Conservation (phyloP, 2,329 filamentous ascomycete genomes). For the Pseudofabraea citricarpa region DNA sequence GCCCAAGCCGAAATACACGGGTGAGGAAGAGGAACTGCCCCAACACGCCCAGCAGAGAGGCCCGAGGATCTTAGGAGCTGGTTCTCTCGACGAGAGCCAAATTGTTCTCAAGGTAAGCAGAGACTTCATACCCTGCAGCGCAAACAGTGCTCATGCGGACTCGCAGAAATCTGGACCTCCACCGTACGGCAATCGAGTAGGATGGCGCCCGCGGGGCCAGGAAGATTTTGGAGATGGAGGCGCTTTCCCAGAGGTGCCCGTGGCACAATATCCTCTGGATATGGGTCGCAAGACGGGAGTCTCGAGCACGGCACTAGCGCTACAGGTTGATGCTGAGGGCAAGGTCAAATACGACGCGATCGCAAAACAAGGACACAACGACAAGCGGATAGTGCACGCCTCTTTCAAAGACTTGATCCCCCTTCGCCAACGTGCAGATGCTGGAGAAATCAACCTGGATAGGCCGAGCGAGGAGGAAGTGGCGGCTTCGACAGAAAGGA, state of each 20-base stretch:
- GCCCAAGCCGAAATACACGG: slow-evolving; percentile 86
- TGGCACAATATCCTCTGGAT: slow-evolving; percentile 92
- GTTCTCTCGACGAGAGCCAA: slow-evolving; percentile 79
- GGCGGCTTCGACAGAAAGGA: slow-evolving; percentile 77
- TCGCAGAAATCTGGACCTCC: slow-evolving; percentile 73
- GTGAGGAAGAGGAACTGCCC: slow-evolving; percentile 79
- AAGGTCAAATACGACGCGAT: slow-evolving; percentile 97
- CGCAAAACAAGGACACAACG: slow-evolving; percentile 80
- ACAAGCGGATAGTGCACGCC: slow-evolving; percentile 81
- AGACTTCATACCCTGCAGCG: not conserved
- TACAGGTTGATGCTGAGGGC: slow-evolving; percentile 86
- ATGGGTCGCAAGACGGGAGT: slow-evolving; percentile 77
- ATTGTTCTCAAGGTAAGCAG: slow-evolving; percentile 66
- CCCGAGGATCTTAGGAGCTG: slow-evolving; percentile 74
- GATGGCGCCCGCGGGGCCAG: slow-evolving; percentile 83
- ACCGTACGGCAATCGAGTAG: slow-evolving; percentile 77
- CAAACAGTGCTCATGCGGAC: slow-evolving; percentile 15
- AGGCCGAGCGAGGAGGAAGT: slow-evolving; percentile 83
- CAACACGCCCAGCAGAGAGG: slow-evolving; percentile 69
- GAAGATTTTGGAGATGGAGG: slow-evolving; percentile 97
- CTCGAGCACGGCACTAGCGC: slow-evolving; percentile 80
- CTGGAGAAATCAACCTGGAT: slow-evolving; percentile 83
- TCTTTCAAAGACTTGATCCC: slow-evolving; percentile 98
- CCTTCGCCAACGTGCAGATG: slow-evolving; percentile 84
- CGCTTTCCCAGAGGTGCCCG: slow-evolving; percentile 87